Conservation (phyloP, 331 rosid species). For the Malus hybrid region DNA sequence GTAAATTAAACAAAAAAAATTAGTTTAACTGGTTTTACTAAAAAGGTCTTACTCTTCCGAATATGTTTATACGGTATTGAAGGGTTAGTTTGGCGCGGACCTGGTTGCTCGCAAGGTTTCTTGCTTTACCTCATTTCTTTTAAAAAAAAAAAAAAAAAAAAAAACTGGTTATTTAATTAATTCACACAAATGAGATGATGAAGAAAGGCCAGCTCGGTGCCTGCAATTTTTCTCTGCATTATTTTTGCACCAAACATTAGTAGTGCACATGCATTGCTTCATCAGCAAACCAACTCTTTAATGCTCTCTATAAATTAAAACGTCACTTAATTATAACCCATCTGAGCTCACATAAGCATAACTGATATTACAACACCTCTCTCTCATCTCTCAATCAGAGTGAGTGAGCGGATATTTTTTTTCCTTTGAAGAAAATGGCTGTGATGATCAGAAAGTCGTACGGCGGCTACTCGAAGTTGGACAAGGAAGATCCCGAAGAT, state of each 20-base stretch:
- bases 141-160: too few species aligned
- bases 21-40: background rate
- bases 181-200: slow-evolving; percentile 22
- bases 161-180: background rate
- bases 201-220: slow-evolving; percentile 36
- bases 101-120: too few species aligned
- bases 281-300: slow-evolving; percentile 26
- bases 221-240: slow-evolving; percentile 25
- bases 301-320: slow-evolving; percentile 24
- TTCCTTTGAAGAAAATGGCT: slow-evolving; percentile 17
- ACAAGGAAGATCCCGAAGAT: slow-evolving; percentile 77
- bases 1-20: background rate
- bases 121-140: too few species aligned
- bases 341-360: slow-evolving; percentile 4
- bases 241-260: slow-evolving; percentile 7
- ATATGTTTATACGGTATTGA: too few species aligned
- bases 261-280: slow-evolving; percentile 49
- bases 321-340: slow-evolving; percentile 2
- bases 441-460: slow-evolving; percentile 15
- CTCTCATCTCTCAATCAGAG: background rate
- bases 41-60: too few species aligned
- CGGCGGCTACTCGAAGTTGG: slow-evolving; percentile 52
- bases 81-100: too few species aligned
- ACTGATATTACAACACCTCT: background rate
- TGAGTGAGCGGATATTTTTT: background rate